A percentile compares a stretch with the other conserved stretches of the same genome.
Evolutionary conservation across 2,329 filamentous ascomycete genomes (phyloP).

Genomic region (Epichloe coenophiala): DNA sequence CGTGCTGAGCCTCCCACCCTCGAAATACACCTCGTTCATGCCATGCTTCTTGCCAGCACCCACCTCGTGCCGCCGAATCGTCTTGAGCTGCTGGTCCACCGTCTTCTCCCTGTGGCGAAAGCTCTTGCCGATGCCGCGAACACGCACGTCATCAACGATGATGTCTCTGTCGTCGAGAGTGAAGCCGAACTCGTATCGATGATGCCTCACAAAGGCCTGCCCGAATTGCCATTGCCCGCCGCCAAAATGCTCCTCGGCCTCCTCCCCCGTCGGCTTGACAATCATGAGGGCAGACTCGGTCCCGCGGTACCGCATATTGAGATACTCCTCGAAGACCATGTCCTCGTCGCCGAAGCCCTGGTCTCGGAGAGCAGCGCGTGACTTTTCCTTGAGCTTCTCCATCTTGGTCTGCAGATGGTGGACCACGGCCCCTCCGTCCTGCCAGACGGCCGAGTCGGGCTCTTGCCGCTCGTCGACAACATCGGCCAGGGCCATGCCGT

Average conservation of each 20-base stretch:
- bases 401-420: slow-evolving; percentile 59
- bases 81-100: slow-evolving; percentile 69
- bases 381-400: slow-evolving; percentile 65
- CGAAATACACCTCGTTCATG: slow-evolving; percentile 67
- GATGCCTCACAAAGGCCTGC: slow-evolving; percentile 71
- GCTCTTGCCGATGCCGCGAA: slow-evolving; percentile 79
- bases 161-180: slow-evolving; percentile 74
- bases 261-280: slow-evolving; percentile 53
- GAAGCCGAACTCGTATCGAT: slow-evolving; percentile 88
- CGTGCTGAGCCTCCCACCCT: slow-evolving; percentile 63
- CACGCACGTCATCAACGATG: slow-evolving; percentile 79
- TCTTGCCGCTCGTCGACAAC: slow-evolving; percentile 60
- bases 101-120: slow-evolving; percentile 69
- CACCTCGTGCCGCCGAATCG: slow-evolving; percentile 46
- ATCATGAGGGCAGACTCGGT: slow-evolving; percentile 90
- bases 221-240: slow-evolving; percentile 72
- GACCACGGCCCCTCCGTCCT: slow-evolving; percentile 42
- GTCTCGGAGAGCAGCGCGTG: slow-evolving; percentile 49
- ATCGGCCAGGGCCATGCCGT: slow-evolving; percentile 32
- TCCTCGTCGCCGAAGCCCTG: slow-evolving; percentile 68
- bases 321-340: slow-evolving; percentile 78
- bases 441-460: slow-evolving; percentile 52
- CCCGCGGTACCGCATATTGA: slow-evolving; percentile 86
- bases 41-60: slow-evolving; percentile 48
- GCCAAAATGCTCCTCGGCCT: slow-evolving; percentile 42